Evolutionary conservation across 176 grass and related monocot species (phyloP).

Genomic region (Musa acuminata): DNA sequence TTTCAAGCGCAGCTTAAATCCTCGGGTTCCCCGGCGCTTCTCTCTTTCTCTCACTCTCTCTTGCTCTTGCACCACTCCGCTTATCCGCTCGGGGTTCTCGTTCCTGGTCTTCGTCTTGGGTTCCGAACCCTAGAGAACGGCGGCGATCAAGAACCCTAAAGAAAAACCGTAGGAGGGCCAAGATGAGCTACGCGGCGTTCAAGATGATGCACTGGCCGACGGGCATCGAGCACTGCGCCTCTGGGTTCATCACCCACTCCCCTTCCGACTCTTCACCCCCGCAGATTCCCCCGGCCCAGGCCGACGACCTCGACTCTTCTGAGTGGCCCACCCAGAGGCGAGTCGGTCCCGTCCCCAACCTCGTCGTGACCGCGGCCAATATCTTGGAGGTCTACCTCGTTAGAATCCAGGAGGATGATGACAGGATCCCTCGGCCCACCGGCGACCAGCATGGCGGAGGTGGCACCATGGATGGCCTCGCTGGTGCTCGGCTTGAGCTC

Average conservation of each 20-base stretch:
- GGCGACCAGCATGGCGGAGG: background rate
- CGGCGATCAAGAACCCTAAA: background rate
- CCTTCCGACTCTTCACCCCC: conserved; percentile 22
- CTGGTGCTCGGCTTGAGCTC: conserved; percentile 54
- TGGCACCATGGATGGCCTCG: conserved; percentile 46
- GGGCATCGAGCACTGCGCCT: conserved; percentile 65
- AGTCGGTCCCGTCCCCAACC: conserved; percentile 46
- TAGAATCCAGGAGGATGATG: conserved; percentile 42
- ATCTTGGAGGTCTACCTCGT: conserved; percentile 75
- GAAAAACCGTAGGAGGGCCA: background rate
- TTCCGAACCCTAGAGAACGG: background rate
- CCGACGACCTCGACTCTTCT: conserved; percentile 28
- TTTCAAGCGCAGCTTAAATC: background rate
- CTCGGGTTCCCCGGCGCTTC: background rate
- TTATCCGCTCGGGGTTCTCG: background rate
- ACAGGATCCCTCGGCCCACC: background rate
- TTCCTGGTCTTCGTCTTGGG: background rate
- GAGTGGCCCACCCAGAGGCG: conserved; percentile 18
- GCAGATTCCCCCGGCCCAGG: conserved; percentile 7
- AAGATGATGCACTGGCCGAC: conserved; percentile 85
- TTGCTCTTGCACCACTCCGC: background rate
- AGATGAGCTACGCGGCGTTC: conserved; percentile 88
- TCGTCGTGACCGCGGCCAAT: conserved; percentile 70
- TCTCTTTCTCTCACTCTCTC: background rate
- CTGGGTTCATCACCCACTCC: conserved; percentile 63